Percentiles rank a stretch among this genome's conserved stretches.
phyloP scores from a whole-genome alignment of 2,329 filamentous ascomycete genomes.

The Coniosporium tulheliwenetii region DNA sequence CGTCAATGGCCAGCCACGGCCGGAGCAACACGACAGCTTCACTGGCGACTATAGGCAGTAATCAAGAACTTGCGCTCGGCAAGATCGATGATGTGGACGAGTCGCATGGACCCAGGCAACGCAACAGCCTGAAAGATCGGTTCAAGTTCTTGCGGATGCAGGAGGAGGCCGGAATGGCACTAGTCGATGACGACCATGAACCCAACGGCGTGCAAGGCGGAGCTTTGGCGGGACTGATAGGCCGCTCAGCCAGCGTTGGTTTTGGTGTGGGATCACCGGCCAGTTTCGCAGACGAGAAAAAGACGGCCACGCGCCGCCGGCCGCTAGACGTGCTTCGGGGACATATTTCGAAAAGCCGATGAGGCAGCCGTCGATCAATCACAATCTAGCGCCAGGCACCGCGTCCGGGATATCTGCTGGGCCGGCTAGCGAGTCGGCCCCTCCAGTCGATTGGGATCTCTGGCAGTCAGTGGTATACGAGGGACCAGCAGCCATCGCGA shows the following conservation, averaged over 20 bases:
- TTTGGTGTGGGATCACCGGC: conserved; percentile 31
- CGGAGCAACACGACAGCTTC: conserved; percentile 69
- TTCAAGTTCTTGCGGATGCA: conserved; percentile 65
- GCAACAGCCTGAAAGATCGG: conserved; percentile 58
- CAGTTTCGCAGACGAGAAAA: conserved; percentile 30
- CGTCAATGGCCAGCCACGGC: conserved; percentile 30
- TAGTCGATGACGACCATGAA: conserved; percentile 35
- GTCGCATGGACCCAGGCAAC: conserved; percentile 30
- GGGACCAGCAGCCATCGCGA: conserved; percentile 73
- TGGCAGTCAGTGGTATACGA: conserved; percentile 96
- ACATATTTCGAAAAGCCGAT: conserved; percentile 4
- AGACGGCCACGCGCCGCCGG: conserved; percentile 18
- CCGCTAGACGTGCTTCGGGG: conserved; percentile 10
- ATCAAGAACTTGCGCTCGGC: conserved; percentile 64
- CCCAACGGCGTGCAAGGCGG: conserved; percentile 25
- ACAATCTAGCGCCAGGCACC: conserved; percentile 66
- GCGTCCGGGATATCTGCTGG: conserved; percentile 67
- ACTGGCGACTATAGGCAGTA: conserved; percentile 62
- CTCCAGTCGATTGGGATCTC: conserved; percentile 91
- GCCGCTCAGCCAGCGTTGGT: conserved; percentile 24
- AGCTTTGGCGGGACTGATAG: conserved; percentile 24
- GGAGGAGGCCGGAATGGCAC: conserved; percentile 48
- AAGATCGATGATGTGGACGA: conserved; percentile 55
- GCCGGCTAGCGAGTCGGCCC: conserved; percentile 50
- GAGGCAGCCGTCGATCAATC: conserved; percentile 49